phyloP scores from a whole-genome alignment of 441 rosid genomes.

The Gossypium trilobum region DNA sequence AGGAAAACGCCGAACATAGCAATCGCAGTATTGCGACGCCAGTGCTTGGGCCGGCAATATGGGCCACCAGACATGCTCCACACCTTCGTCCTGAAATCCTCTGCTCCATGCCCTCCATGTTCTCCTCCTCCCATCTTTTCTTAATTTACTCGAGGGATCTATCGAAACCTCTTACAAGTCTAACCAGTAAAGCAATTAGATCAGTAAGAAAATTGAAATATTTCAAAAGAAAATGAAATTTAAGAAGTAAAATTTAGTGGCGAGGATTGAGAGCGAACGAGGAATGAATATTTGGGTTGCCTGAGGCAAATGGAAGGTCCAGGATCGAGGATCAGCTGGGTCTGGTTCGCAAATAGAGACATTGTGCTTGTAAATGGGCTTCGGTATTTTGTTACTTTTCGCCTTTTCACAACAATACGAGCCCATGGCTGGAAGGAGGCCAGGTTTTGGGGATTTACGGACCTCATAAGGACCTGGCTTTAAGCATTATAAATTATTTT shows the following conservation, averaged over 20 bases:
- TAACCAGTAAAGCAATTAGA: not conserved
- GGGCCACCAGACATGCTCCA: conserved; percentile 97
- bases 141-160: conserved; percentile 2
- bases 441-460: not conserved
- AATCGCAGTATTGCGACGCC: conserved; percentile 93
- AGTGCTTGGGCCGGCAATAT: conserved; percentile 88
- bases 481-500: not conserved
- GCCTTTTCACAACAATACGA: not conserved
- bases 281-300: not conserved
- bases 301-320: not conserved
- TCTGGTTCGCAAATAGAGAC: not conserved
- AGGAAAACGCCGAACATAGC: conserved; percentile 79
- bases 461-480: not conserved
- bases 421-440: not conserved
- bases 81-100: conserved; percentile 81
- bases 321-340: not conserved
- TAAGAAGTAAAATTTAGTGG: not conserved
- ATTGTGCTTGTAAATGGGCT: not conserved
- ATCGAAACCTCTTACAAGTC: conserved; percentile 9
- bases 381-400: not conserved
- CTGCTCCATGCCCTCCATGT: conserved; percentile 64
- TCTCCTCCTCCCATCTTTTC: conserved; percentile 53
- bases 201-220: not conserved
- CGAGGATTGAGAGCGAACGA: not conserved
- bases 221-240: not conserved